Conservation (phyloP, 2,329 filamentous ascomycete species). For the Exophiala dermatitidis region DNA sequence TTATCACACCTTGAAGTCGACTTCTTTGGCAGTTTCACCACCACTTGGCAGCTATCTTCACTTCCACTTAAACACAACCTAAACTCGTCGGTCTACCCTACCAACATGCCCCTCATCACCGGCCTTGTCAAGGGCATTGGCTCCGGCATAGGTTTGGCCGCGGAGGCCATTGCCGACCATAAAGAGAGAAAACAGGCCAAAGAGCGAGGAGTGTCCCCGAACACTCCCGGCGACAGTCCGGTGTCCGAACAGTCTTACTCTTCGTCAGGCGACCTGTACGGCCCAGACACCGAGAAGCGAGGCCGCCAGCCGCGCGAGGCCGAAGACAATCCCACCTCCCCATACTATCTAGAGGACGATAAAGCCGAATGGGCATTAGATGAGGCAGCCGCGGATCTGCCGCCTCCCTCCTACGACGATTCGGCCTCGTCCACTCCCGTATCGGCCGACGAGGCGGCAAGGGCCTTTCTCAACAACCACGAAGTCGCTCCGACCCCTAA, state of each 20-base stretch:
- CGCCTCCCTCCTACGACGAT: constrained; percentile 14
- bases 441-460: constrained; percentile 13
- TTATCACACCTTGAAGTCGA: too few relatives aligned
- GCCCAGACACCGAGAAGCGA: neutral
- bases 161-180: constrained; percentile 20
- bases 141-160: constrained; percentile 17
- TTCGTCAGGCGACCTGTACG: neutral
- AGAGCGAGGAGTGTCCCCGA: constrained; percentile 9
- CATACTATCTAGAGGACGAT: constrained; percentile 13
- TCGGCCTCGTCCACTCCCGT: neutral
- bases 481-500: neutral
- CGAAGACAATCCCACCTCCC: neutral
- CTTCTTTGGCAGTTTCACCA: neutral
- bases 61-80: too few relatives aligned
- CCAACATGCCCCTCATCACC: constrained; percentile 14
- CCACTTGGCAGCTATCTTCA: neutral
- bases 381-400: constrained; percentile 13
- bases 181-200: constrained; percentile 19
- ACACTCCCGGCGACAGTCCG: neutral
- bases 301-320: neutral
- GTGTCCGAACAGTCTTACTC: too few relatives aligned
- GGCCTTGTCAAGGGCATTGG: constrained; percentile 19
- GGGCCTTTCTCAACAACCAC: constrained; percentile 11
- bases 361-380: constrained; percentile 20
- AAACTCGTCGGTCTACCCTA: neutral